Percentiles rank a stretch among this genome's conserved stretches.
Conservation (phyloP, 345 rosid species). For the Heritiera fomes region DNA sequence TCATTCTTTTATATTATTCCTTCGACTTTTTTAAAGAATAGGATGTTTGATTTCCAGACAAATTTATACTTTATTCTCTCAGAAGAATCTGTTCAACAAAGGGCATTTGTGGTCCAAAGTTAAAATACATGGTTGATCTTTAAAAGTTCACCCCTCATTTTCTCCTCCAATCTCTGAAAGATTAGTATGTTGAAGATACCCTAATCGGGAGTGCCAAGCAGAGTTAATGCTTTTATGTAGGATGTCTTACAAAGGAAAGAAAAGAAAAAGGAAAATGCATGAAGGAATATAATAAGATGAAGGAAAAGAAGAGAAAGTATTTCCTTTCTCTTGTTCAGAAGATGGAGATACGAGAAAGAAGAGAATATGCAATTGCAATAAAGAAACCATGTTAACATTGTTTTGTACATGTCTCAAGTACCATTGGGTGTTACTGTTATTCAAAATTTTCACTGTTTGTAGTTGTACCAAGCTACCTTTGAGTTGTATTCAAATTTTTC, state of each 20-base stretch:
- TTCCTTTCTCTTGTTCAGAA: slow-evolving; percentile 2
- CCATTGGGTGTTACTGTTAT: not conserved
- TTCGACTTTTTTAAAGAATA: not conserved
- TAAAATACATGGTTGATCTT: not conserved
- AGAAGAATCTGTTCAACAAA: slow-evolving; percentile 19
- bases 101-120: slow-evolving; percentile 23
- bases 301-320: not conserved
- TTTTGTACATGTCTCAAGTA: not conserved
- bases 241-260: not conserved
- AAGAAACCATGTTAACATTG: not conserved
- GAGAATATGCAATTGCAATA: slow-evolving; percentile 8
- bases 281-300: not conserved
- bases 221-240: not conserved
- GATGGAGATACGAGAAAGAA: slow-evolving; percentile 7
- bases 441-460: not conserved
- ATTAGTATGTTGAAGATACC: slow-evolving; percentile 1
- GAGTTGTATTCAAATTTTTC: not conserved
- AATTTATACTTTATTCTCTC: slow-evolving; percentile 13
- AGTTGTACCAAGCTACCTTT: not conserved
- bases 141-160: not conserved
- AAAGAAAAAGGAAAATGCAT: not conserved
- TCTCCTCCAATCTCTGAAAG: not conserved
- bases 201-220: slow-evolving; percentile 3
- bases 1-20: not conserved
- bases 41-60: slow-evolving; percentile 17